These are phyloP conservation scores for Vitis hybrid DNA, from an alignment of 177 flowering plant species.

Conservation along the genomic window DNA sequence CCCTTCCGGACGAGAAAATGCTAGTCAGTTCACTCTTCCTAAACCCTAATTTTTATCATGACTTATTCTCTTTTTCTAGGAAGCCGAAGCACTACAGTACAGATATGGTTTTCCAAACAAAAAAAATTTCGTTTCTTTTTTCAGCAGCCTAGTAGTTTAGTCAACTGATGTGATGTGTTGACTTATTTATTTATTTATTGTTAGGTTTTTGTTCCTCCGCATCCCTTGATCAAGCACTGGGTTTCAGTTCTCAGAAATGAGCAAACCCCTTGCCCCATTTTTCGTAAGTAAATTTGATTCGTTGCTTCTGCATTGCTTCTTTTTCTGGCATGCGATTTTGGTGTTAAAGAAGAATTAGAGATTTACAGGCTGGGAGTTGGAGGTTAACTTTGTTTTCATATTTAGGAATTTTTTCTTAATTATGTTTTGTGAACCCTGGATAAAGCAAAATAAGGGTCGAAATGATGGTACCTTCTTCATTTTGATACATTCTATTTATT, in stretches of 20 bases:
- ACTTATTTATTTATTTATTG: neutral
- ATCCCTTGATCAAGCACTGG: slow-evolving; percentile 96
- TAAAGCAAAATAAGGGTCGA: too few relatives aligned
- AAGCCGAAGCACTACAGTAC: neutral
- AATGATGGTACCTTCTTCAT: too few relatives aligned
- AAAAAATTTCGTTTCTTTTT: neutral
- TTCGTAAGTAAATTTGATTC: slow-evolving; percentile 52
- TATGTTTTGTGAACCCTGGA: too few relatives aligned
- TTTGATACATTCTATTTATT: too few relatives aligned
- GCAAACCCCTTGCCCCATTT: slow-evolving; percentile 83
- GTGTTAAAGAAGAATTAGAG: neutral
- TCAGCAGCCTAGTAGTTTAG: neutral
- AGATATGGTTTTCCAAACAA: neutral
- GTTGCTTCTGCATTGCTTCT: neutral
- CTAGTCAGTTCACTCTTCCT: slow-evolving; percentile 33
- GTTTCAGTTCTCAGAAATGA: slow-evolving; percentile 88
- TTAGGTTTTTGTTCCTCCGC: slow-evolving; percentile 93
- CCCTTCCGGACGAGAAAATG: slow-evolving; percentile 51
- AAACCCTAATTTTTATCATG: too few relatives aligned
- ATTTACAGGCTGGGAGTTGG: too few relatives aligned
- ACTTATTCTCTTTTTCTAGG: neutral
- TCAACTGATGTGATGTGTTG: neutral
- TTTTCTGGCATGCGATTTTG: neutral
- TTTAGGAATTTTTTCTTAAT: too few relatives aligned
- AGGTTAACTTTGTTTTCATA: too few relatives aligned